Evolutionary conservation across 1,284 basidiomycete genomes (phyloP).

Genomic region (Cutaneotrichosporon sp.): DNA sequence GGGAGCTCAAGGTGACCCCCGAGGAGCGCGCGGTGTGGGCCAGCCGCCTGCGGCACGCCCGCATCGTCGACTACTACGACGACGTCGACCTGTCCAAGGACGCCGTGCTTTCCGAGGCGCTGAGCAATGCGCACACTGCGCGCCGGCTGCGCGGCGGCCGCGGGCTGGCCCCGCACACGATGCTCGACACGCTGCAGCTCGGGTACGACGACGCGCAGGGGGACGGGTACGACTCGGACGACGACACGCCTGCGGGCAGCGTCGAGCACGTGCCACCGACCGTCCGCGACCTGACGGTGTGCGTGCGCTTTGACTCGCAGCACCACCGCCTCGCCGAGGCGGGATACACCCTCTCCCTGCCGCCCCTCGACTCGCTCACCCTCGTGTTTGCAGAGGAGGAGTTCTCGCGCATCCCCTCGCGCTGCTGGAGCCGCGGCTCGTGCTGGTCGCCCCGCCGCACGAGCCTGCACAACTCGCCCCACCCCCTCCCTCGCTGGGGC

Average conservation of each 20-base stretch:
- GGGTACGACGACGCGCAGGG: conserved; percentile 4
- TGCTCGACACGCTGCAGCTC: conserved; percentile 12
- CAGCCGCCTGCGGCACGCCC: not conserved
- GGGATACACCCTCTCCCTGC: not conserved
- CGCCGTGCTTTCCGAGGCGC: conserved; percentile 4
- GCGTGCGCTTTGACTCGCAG: conserved; percentile 1
- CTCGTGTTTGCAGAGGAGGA: conserved; percentile 3
- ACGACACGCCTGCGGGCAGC: not conserved
- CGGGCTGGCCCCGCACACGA: conserved; percentile 1
- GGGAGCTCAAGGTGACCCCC: not conserved
- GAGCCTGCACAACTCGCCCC: conserved; percentile 1
- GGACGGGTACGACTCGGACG: conserved; percentile 9
- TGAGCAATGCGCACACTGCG: not conserved
- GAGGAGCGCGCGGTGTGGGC: not conserved
- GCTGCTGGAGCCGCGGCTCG: conserved; percentile 1
- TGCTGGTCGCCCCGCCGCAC: conserved; percentile 5
- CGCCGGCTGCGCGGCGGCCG: conserved; percentile 6
- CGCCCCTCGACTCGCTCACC: not conserved
- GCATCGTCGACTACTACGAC: conserved; percentile 14
- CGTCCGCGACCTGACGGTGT: conserved; percentile 3
- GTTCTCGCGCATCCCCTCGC: conserved; percentile 6
- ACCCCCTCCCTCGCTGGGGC: conserved; percentile 9
- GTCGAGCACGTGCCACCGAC: not conserved
- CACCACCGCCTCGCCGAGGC: conserved; percentile 7
- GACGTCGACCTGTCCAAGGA: conserved; percentile 11